Evolutionary conservation across 805 yeast genomes (phyloP), one percentile per base, ranked within the genome.

Genomic region (Scheffersomyces spartinae): DNA sequence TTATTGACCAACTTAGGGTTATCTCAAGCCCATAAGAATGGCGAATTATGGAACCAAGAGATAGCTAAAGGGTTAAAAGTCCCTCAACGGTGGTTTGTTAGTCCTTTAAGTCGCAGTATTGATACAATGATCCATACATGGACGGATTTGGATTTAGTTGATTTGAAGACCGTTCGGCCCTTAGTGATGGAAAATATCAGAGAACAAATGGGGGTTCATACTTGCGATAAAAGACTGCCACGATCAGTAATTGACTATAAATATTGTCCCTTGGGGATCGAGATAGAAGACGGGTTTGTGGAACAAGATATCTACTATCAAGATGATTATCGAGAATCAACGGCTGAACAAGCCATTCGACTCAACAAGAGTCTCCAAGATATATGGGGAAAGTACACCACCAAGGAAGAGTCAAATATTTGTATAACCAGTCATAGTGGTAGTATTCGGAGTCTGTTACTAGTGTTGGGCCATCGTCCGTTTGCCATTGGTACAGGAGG

Each of bases 401-500:
- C n/a, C n/a, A n/a, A n/a, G n/a, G 30, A 33, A 6, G 55, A 53
- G 12, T 36, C 40, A 6, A 38, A 52, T 10, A 32, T 60, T 18
- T 45, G 50, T 26, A 36, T 57, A 18, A 58, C 67, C 10, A 47
- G 52, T 17, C 67, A 60, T 33, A 47, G 56, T 16, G 65, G 67
- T 1, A 40, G 57, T 11, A 58, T 60, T 25, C 44, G 64, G 21
- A 49, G 63, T 3, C 63, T 56, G 28, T 44, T 59, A 24, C 34
- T 56, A 29, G 65, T 52, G 1, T 44, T 59, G 33, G 54, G 55
- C 23, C 65, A 60, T 35, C 38, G 65, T 14, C 44, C 51, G 13
- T 60, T 59, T 39, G 52, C 59, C 3, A 52, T 60, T 17, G 63
- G 62, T 6, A 60, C 67, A 1, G 67, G 67, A 7, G 67, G 65